Evolutionary conservation across 2,329 filamentous ascomycete species (phyloP).

Genomic region (Xylariaceae sp.): DNA sequence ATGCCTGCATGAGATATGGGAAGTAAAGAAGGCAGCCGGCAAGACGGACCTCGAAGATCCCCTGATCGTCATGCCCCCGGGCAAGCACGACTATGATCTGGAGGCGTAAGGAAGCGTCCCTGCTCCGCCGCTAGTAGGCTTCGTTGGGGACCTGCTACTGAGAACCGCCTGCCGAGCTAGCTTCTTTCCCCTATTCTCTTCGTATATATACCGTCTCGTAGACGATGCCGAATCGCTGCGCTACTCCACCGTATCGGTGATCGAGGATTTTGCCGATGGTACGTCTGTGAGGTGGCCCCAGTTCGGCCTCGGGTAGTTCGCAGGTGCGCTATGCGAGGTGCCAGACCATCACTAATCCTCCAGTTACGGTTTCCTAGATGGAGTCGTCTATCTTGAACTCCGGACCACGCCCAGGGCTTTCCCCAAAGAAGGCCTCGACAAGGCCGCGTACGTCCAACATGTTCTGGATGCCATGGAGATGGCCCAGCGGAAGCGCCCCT

Average conservation of each 20-base stretch:
- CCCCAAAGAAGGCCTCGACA: conserved; percentile 46
- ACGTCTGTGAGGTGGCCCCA: background rate
- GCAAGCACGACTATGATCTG: conserved; percentile 67
- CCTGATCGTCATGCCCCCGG: conserved; percentile 59
- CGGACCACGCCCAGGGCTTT: conserved; percentile 71
- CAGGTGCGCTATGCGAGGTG: too few relatives aligned
- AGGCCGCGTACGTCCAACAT: conserved; percentile 58
- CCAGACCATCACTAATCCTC: too few relatives aligned
- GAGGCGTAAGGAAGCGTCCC: conserved; percentile 48
- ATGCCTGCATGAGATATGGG: conserved; percentile 71
- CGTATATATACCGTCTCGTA: conserved; percentile 73
- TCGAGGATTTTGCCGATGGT: conserved; percentile 57
- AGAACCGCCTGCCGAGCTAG: conserved; percentile 34
- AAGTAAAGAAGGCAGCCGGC: conserved; percentile 47
- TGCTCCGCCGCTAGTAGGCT: background rate
- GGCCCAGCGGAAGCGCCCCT: conserved; percentile 23
- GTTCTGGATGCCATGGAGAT: conserved; percentile 58
- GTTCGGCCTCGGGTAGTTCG: too few relatives aligned
- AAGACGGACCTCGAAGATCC: conserved; percentile 60
- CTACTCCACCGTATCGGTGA: conserved; percentile 59
- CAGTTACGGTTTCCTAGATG: too few relatives aligned
- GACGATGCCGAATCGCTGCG: conserved; percentile 54
- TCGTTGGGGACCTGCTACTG: background rate
- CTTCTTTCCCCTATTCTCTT: conserved; percentile 74
- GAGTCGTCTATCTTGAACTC: conserved; percentile 74